A percentile compares a stretch with the other conserved stretches of the same genome.
Evolutionary conservation across 352 stramenopile genomes (phyloP).

Genomic region (Pythium dissotocum): DNA sequence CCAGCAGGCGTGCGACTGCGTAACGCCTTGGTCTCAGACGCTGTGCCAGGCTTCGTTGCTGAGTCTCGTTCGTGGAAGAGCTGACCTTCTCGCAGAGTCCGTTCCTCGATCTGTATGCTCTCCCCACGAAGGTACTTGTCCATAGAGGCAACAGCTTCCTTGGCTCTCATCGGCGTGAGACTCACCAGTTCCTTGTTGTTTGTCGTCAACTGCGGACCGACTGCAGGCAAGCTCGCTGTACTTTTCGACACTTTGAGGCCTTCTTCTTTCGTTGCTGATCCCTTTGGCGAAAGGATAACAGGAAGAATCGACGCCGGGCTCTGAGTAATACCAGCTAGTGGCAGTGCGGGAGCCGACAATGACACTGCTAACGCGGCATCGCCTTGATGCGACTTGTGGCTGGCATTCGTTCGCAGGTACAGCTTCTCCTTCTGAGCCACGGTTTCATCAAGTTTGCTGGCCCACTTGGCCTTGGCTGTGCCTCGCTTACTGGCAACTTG

Average conservation of each 20-base stretch:
- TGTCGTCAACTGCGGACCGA: slow-evolving; percentile 7
- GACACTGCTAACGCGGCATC: neutral
- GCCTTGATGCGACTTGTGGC: neutral
- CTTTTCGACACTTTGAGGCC: neutral
- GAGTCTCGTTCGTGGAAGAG: slow-evolving; percentile 35
- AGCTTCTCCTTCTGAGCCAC: slow-evolving; percentile 60
- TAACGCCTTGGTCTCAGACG: neutral
- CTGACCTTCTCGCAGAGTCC: slow-evolving; percentile 34
- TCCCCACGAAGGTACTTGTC: slow-evolving; percentile 67
- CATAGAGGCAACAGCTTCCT: slow-evolving; percentile 37
- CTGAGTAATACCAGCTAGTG: neutral
- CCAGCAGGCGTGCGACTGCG: slow-evolving; percentile 4
- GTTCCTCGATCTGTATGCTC: slow-evolving; percentile 48
- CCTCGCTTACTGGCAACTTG: slow-evolving; percentile 10
- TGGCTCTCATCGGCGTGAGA: slow-evolving; percentile 6
- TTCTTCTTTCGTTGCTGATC: neutral
- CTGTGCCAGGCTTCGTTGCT: neutral
- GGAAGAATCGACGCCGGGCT: slow-evolving; percentile 2
- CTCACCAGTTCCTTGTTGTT: slow-evolving; percentile 7
- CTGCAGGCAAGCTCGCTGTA: slow-evolving; percentile 8
- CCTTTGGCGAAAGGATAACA: slow-evolving; percentile 18
- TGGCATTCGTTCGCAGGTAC: slow-evolving; percentile 26
- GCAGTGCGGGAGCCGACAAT: neutral
- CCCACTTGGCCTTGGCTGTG: slow-evolving; percentile 48
- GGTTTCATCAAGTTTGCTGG: slow-evolving; percentile 40